Base-by-base conservation (phyloP, 805 yeast genomes). In the Blastobotrys americana region DNA sequence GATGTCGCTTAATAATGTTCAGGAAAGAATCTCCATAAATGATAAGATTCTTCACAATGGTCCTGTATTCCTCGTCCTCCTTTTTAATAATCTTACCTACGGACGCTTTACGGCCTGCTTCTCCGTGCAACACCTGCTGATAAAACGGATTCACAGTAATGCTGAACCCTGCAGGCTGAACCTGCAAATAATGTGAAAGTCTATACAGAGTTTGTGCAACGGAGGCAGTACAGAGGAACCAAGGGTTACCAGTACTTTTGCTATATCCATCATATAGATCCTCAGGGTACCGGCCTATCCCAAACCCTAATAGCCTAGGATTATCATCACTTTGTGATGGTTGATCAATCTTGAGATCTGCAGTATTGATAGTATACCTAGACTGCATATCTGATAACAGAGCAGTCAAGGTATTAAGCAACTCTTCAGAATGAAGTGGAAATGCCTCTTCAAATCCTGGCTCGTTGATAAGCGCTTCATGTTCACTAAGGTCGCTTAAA, bases 201-300 rank as follows among this genome's bases (percentile, higher is more conserved):
- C 47, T 43, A 43, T 60, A 64, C 34, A 64, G 34, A 16, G 48
- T 49, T 34, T 67, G 60, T 1, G 69, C 63, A 6, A 65, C 59
- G 13, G 64, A 48, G 3, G 67, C 55, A 1, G 70, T 67, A 31
- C 66, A 59, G 46, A 89, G 74, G 58, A 88, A 87, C 97, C 97
- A 89, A 4, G 97, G 97, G 57, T 89, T 88, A 2, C 96, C 97
- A 55, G 81, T 86, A 25, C 81, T 70, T 0, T 74, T 68, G 0
- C 78, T 79, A 48, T 69, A 66, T 0, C 96, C 96, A 60, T 89
- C 82, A 62, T 89, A 89, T 6, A 82, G 61, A 64, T 89, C 97
- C 58, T 89, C 97, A 0, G 97, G 96, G 58, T 89, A 89, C 58
- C 97, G 72, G 2, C 97, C 97, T 43, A 89, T 64, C 0, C 83